A percentile compares a stretch with the other conserved stretches of the same genome.
Evolutionary conservation across 2,329 filamentous ascomycete species (phyloP).

Genomic region (Neobulgaria alba): DNA sequence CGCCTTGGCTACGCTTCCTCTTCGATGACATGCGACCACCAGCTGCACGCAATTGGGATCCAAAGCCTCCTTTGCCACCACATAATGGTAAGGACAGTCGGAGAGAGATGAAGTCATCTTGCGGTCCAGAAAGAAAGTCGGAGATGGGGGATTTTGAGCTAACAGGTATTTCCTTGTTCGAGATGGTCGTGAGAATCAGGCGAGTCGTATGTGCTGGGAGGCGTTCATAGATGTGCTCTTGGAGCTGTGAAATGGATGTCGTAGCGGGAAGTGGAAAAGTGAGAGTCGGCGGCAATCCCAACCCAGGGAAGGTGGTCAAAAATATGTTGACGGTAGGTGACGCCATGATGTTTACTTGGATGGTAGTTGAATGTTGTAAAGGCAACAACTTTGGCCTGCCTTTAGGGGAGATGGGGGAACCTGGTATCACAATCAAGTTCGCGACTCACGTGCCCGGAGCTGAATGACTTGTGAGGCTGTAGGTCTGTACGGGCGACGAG

Average conservation of each 20-base stretch:
- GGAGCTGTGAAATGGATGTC: constrained; percentile 60
- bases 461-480: no score
- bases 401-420: no score
- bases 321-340: constrained; percentile 65
- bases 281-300: constrained; percentile 74
- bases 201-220: constrained; percentile 48
- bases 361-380: no score
- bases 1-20: constrained; percentile 71
- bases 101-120: constrained; percentile 70
- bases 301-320: constrained; percentile 73
- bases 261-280: constrained; percentile 62
- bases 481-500: no score
- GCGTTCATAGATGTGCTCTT: constrained; percentile 50
- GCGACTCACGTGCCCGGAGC: no score
- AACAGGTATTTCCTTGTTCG: constrained; percentile 59
- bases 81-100: constrained; percentile 71
- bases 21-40: constrained; percentile 97
- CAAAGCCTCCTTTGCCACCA: constrained; percentile 96
- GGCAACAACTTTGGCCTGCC: no score
- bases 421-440: no score
- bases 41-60: constrained; percentile 90
- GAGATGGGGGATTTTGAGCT: constrained; percentile 48
- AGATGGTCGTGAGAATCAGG: constrained; percentile 74
- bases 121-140: constrained; percentile 45
- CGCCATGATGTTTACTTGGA: constrained; percentile 43